Conservation (phyloP, 2,329 filamentous ascomycete genomes). For the Cryphonectria parasitica region DNA sequence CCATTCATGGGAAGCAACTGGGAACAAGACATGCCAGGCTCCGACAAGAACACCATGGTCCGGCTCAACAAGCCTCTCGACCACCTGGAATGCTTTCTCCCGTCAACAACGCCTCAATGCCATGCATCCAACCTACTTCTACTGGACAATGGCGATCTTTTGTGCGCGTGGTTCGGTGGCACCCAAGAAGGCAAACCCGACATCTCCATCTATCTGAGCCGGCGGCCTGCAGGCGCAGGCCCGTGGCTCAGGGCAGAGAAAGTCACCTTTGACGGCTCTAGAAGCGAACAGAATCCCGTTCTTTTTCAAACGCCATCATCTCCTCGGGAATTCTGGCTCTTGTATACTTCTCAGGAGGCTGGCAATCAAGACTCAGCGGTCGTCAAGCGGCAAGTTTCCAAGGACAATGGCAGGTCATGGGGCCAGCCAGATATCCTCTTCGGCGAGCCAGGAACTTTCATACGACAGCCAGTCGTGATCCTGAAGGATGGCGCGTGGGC, state of each 20-base stretch:
- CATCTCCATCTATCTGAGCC: constrained; percentile 48
- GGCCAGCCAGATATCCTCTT: constrained; percentile 40
- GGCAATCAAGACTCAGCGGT: constrained; percentile 49
- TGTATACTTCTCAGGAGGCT: constrained; percentile 49
- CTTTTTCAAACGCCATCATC: constrained; percentile 43
- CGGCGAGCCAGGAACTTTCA: constrained; percentile 43
- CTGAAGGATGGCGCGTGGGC: constrained; percentile 45
- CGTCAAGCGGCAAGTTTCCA: constrained; percentile 43
- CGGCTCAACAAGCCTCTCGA: constrained; percentile 12
- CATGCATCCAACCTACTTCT: constrained; percentile 50
- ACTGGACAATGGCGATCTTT: constrained; percentile 44
- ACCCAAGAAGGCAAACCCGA: constrained; percentile 50
- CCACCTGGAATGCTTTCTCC: constrained; percentile 33
- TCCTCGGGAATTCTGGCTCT: constrained; percentile 36
- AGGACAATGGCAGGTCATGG: constrained; percentile 44
- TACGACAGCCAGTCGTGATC: constrained; percentile 46
- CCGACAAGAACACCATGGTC: background rate
- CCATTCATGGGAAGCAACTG: background rate
- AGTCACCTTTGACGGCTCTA: constrained; percentile 43
- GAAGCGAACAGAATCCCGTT: constrained; percentile 51
- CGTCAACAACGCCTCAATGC: constrained; percentile 46
- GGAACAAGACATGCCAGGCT: background rate
- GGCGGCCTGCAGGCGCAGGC: constrained; percentile 36
- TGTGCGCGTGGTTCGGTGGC: constrained; percentile 51
- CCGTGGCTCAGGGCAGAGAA: constrained; percentile 41